A percentile compares a stretch with the other conserved stretches of the same genome.
These are phyloP conservation scores for Boletus smithii DNA, from an alignment of 1,284 basidiomycete species.

Conservation along the genomic window DNA sequence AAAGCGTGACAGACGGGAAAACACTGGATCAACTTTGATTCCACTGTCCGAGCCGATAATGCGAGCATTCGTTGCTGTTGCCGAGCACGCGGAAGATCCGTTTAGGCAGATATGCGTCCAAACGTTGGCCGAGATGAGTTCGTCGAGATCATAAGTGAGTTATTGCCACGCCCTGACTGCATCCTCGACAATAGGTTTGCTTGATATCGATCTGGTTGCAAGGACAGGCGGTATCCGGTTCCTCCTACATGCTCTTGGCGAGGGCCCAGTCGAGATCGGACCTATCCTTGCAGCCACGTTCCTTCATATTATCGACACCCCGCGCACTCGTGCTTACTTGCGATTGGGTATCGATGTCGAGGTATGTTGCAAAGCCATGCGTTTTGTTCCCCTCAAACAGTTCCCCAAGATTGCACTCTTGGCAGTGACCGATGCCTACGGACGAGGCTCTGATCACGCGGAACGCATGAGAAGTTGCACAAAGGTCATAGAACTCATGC, in stretches of 20 bases:
- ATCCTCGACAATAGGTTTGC: conserved; percentile 51
- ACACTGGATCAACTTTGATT: conserved; percentile 44
- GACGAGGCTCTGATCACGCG: conserved; percentile 71
- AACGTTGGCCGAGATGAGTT: conserved; percentile 89
- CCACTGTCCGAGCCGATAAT: conserved; percentile 77
- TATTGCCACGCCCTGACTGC: conserved; percentile 13
- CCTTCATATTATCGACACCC: conserved; percentile 83
- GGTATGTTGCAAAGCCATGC: conserved; percentile 42
- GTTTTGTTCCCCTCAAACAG: conserved; percentile 14
- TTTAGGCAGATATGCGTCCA: conserved; percentile 83
- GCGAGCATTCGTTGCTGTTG: conserved; percentile 87
- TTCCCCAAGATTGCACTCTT: conserved; percentile 70
- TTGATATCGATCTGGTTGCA: conserved; percentile 83
- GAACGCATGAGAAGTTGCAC: conserved; percentile 77
- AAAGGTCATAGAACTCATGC: conserved; percentile 77
- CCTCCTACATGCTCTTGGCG: conserved; percentile 81
- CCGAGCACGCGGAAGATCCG: conserved; percentile 90
- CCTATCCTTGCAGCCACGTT: conserved; percentile 85
- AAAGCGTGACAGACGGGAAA: conserved; percentile 42
- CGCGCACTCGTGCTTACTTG: conserved; percentile 77
- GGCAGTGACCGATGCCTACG: conserved; percentile 88
- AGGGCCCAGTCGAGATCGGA: conserved; percentile 83
- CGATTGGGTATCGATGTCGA: conserved; percentile 87
- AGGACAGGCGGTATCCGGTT: conserved; percentile 85
- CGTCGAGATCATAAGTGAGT: conserved; percentile 27